These are phyloP conservation scores for Apiospora phragmitis DNA, from an alignment of 2,329 filamentous ascomycete genomes.

Conservation along the genomic window DNA sequence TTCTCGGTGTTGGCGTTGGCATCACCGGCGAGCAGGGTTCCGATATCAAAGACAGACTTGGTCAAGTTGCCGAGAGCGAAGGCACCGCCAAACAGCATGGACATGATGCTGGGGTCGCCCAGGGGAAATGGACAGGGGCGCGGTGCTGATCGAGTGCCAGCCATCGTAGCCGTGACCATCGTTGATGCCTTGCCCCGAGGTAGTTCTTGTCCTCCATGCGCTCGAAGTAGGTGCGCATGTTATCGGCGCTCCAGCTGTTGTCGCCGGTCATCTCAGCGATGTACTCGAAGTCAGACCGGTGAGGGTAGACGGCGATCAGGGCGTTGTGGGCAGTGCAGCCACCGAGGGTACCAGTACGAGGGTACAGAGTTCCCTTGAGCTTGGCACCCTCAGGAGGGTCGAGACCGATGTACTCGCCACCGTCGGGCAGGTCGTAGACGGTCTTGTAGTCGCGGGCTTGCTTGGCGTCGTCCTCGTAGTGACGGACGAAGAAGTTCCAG, in stretches of 20 bases:
- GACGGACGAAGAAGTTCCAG: slow-evolving; percentile 65
- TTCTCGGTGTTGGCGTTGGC: slow-evolving; percentile 46
- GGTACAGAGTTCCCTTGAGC: slow-evolving; percentile 55
- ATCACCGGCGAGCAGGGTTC: slow-evolving; percentile 47
- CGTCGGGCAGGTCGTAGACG: slow-evolving; percentile 50
- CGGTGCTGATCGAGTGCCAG: slow-evolving; percentile 54
- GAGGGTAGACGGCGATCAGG: slow-evolving; percentile 52
- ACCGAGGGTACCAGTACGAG: slow-evolving; percentile 55
- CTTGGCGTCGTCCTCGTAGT: slow-evolving; percentile 54
- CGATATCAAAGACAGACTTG: slow-evolving; percentile 34
- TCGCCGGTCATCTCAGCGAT: slow-evolving; percentile 57
- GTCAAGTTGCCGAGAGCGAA: slow-evolving; percentile 48
- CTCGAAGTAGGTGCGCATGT: slow-evolving; percentile 59
- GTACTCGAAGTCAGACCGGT: slow-evolving; percentile 53
- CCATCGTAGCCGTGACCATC: slow-evolving; percentile 59
- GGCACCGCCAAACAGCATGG: slow-evolving; percentile 50
- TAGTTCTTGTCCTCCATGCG: slow-evolving; percentile 56
- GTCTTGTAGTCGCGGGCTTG: slow-evolving; percentile 59
- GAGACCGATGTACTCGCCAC: slow-evolving; percentile 50
- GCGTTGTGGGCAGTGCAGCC: slow-evolving; percentile 60
- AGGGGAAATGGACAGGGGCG: slow-evolving; percentile 51
- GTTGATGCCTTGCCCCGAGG: slow-evolving; percentile 57
- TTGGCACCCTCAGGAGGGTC: slow-evolving; percentile 51
- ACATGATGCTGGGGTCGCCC: slow-evolving; percentile 53
- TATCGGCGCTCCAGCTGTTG: slow-evolving; percentile 51